Evolutionary conservation across 2,329 filamentous ascomycete species (phyloP), one percentile per base, ranked within the genome.

Genomic region (Ramularia collo-cygni): DNA sequence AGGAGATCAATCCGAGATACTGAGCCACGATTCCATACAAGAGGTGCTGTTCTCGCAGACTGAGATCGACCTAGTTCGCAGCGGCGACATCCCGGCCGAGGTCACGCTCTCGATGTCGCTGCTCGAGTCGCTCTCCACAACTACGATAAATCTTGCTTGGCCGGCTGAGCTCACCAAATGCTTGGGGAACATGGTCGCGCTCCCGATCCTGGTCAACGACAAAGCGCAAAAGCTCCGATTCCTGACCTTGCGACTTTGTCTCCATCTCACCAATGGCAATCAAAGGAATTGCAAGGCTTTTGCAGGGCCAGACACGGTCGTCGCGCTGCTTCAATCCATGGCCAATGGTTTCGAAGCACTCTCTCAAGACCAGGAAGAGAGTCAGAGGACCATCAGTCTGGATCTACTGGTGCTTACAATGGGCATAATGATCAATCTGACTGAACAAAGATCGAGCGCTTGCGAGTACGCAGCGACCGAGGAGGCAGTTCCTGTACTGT

Each of bases 261-360:
- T 95, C 47, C 94, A 94, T 54, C 73, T 89, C 35, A 92, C 88
- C 7, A 95, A 95, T 65, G 85, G 87, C 52, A 84, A 85, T 46
- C 65, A 75, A 0, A 68, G 70, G 10, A 79, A 85, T 9, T 87
- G 85, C 28, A 73, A 77, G 19, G 67, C 76, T 3, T 87, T 94
- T 53, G 74, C 82, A 58, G 67, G 28, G 53, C 62, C 42, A 2
- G 66, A 69, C 1, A 71, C 83, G 17, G 69, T 77, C 4, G 61
- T 61, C 13, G 51, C 59, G 21, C 51, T 72, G 3, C 48, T 56
- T 38, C 28, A 42, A 3, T 35, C 47, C 6, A 50, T 62, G 24
- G 31, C 46, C 8, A 37, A 47, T 3, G 54, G 58, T 37, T 62
- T 62, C 37, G 18, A 35, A 4, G 24, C 19, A 10, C 42, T 60